These are phyloP conservation scores for Neonectria faginata DNA, from an alignment of 2,329 filamentous ascomycete genomes.

Conservation along the genomic window DNA sequence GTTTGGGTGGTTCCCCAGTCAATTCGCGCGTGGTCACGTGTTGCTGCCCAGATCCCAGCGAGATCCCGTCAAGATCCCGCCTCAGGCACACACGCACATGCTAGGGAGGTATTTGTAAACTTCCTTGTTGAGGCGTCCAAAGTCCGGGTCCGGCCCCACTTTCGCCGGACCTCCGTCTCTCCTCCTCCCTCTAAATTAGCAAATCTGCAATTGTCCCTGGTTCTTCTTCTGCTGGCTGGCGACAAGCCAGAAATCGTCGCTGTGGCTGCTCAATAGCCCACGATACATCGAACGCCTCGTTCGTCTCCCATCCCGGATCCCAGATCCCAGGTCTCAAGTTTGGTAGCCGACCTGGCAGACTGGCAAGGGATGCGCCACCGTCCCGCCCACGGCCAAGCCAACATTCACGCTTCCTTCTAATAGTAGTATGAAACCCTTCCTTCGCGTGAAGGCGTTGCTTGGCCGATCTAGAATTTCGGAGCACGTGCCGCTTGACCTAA, in stretches of 20 bases:
- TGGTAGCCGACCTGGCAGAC: constrained; percentile 1
- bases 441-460: constrained; percentile 33
- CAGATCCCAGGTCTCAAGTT: not conserved
- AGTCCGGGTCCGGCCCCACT: constrained; percentile 33
- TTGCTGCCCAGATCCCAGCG: not conserved
- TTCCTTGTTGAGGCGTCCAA: constrained; percentile 11
- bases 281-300: constrained; percentile 28
- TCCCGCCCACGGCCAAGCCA: not conserved
- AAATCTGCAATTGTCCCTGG: constrained; percentile 37
- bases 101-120: constrained; percentile 7
- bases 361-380: constrained; percentile 22
- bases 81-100: constrained; percentile 14
- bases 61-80: too few species aligned
- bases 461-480: constrained; percentile 35
- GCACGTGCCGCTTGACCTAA: constrained; percentile 31
- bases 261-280: constrained; percentile 25
- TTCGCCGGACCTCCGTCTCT: constrained; percentile 23
- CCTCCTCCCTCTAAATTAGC: constrained; percentile 31
- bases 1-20: constrained; percentile 25
- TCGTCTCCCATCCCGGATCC: constrained; percentile 4
- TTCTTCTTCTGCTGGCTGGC: constrained; percentile 33
- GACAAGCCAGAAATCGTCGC: constrained; percentile 31
- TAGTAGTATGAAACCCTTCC: not conserved
- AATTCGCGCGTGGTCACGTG: constrained; percentile 43
- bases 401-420: constrained; percentile 12